Base-by-base conservation (phyloP, 1,284 basidiomycete species). In the Ustilago bromivora region DNA sequence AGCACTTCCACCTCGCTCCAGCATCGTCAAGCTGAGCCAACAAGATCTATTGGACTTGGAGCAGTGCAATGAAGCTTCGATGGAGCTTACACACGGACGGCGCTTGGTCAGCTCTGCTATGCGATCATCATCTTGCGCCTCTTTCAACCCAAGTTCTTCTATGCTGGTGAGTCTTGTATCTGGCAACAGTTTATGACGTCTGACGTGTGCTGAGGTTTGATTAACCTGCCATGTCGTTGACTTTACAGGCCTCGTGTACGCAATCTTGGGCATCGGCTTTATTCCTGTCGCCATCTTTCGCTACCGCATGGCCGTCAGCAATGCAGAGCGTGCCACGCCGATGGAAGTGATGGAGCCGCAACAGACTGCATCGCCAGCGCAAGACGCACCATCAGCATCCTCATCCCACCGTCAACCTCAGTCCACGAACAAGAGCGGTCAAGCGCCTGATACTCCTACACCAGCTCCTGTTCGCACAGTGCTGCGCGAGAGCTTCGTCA, bases 1-100 rank as follows among this genome's bases (percentile, higher is more conserved):
- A 28, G 49, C 36, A 28, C 40, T 63, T 31, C 65, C 70, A n/a
- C 54, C 65, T 19, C 54, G 57, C 8, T 35, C 61, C 13, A 56
- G 55, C 13, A 55, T 68, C 11, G 35, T 76, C 70, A 72, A 73
- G 61, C 61, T 77, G 40, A 77, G 71, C 71, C 38, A 73, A 49
- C 63, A 62, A 15, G 76, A 79, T 40, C 52, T 81, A 31, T 59
- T 91, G 13, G 92, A 94, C 84, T 87, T 28, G 89, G 93, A 23
- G 93, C 93, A 0, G 89, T 92, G 35, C 91, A 92, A 77, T 88
- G 93, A 52, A 94, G 93, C 0, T 94, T 93, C 81, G 89, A 93
- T 68, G 93, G 93, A 23, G 93, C 93, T 31, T 94, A 94, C 83
- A 89, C 89, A 36, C 90, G 93, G 34, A 92, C 91, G 0, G 92